Evolutionary conservation across 257 asterid genomes (phyloP).

Genomic region (Gardenia jasminoides): DNA sequence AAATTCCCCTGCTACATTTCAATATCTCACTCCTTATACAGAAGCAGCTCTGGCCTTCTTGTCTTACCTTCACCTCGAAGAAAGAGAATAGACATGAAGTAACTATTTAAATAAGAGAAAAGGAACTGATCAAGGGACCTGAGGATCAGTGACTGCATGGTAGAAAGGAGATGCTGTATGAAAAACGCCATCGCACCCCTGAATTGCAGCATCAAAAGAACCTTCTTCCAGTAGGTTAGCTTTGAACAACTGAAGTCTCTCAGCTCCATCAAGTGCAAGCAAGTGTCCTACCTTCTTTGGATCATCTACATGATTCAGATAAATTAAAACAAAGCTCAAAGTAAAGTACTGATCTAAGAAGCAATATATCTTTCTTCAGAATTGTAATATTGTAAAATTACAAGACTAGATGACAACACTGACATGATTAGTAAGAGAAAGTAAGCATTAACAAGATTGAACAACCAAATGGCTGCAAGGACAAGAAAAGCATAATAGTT

Average conservation of each 20-base stretch:
- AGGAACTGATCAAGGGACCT: constrained; percentile 38
- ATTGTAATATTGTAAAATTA: not conserved
- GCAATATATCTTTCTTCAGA: not conserved
- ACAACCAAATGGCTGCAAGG: not conserved
- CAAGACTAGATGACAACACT: not conserved
- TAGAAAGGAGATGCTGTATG: constrained; percentile 89
- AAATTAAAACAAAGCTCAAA: not conserved
- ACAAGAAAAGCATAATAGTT: not conserved
- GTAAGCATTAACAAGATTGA: not conserved
- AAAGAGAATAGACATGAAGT: not conserved
- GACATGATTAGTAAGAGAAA: not conserved
- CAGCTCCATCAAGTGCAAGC: constrained; percentile 82
- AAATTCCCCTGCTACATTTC: not conserved
- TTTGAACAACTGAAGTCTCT: constrained; percentile 71
- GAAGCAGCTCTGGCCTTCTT: not conserved
- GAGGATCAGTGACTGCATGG: constrained; percentile 53
- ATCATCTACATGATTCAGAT: constrained; percentile 49
- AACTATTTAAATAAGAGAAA: not conserved
- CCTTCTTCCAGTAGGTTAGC: constrained; percentile 79
- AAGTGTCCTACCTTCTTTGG: constrained; percentile 64
- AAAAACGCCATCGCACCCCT: constrained; percentile 84
- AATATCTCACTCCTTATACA: not conserved
- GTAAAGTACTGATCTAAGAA: no score
- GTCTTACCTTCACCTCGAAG: not conserved
- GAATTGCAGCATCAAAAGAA: constrained; percentile 69